Conservation (phyloP, 371 early-diverging fungal species). For the Antonospora locustae region DNA sequence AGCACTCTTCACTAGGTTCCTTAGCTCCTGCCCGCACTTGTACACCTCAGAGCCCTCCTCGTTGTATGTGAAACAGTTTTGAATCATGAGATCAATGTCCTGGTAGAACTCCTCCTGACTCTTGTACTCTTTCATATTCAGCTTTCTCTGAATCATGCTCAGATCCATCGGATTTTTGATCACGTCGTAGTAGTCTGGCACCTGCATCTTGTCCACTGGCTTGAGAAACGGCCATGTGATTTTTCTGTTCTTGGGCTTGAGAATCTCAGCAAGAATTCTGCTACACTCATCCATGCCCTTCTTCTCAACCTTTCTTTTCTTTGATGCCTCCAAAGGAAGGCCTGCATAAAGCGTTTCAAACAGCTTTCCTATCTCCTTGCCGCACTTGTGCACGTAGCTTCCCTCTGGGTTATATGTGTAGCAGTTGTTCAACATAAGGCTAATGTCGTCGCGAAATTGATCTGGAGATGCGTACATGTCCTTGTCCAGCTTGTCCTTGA, state of each 20-base stretch:
- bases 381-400: conserved; percentile 45
- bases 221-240: conserved; percentile 53
- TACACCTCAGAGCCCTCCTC: conserved; percentile 70
- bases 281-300: conserved; percentile 44
- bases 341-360: conserved; percentile 37
- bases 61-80: conserved; percentile 83
- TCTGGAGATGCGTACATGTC: conserved; percentile 55
- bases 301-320: conserved; percentile 21
- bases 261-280: conserved; percentile 41
- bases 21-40: conserved; percentile 47
- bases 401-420: conserved; percentile 50
- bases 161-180: conserved; percentile 53
- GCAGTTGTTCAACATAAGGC: conserved; percentile 58
- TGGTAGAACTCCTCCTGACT: conserved; percentile 36
- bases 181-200: conserved; percentile 49
- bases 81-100: conserved; percentile 57
- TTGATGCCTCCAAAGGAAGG: conserved; percentile 19
- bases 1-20: conserved; percentile 30
- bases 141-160: conserved; percentile 37
- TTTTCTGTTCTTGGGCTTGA: conserved; percentile 41
- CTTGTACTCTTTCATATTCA: conserved; percentile 31
- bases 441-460: conserved; percentile 61
- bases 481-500: conserved; percentile 64
- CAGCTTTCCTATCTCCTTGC: conserved; percentile 36
- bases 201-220: conserved; percentile 42